These are phyloP conservation scores for Diaporthe sp. DNA, from an alignment of 2,329 filamentous ascomycete genomes.

Conservation along the genomic window DNA sequence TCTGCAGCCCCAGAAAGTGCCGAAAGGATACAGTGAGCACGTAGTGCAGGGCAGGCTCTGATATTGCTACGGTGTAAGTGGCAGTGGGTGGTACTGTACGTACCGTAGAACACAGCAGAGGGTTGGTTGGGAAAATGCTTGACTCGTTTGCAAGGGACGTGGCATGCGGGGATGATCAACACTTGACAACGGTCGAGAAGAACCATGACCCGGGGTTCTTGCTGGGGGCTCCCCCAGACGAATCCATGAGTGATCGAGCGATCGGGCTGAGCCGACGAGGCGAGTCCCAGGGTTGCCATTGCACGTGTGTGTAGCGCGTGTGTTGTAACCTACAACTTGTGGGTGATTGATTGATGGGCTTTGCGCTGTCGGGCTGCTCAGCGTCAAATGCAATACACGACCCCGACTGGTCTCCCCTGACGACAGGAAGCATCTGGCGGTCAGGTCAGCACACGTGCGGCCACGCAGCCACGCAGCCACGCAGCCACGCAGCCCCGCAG, in stretches of 20 bases:
- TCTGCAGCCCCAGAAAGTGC: slow-evolving; percentile 10
- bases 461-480: background rate
- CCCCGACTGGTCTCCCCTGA: too few species aligned
- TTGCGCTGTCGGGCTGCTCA: background rate
- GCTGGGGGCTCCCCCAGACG: slow-evolving; percentile 1
- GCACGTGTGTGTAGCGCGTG: too few species aligned
- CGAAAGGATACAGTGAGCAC: background rate
- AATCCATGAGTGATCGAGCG: slow-evolving; percentile 18
- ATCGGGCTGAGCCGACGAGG: slow-evolving; percentile 20
- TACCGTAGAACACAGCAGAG: background rate
- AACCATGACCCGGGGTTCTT: background rate
- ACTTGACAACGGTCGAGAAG: background rate
- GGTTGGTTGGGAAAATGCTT: background rate
- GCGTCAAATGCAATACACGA: too few species aligned
- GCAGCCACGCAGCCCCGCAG: too few species aligned
- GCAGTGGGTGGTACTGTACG: too few species aligned
- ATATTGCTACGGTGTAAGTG: too few species aligned
- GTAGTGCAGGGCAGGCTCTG: too few species aligned
- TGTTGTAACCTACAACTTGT: too few species aligned
- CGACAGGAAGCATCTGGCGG: background rate
- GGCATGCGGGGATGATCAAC: slow-evolving; percentile 15
- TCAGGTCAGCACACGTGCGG: slow-evolving; percentile 1
- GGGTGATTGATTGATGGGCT: background rate
- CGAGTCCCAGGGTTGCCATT: slow-evolving; percentile 4
- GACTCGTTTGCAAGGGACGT: slow-evolving; percentile 16